These are phyloP conservation scores for Quercus phellos DNA, from an alignment of 331 rosid species.

Conservation along the genomic window DNA sequence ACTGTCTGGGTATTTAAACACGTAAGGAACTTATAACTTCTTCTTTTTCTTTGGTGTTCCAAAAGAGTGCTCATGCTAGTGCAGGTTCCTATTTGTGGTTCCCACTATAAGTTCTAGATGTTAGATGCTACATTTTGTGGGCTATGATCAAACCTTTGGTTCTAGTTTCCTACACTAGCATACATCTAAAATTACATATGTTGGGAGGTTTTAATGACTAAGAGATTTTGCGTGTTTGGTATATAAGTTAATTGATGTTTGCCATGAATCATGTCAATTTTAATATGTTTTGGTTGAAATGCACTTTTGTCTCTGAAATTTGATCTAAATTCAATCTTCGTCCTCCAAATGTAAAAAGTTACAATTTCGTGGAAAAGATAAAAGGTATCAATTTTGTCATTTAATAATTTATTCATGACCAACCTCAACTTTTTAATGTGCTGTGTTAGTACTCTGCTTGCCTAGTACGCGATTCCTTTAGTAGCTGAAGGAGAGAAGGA, in stretches of 20 bases:
- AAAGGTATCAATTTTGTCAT: no score
- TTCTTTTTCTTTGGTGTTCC: background rate
- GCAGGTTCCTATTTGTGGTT: background rate
- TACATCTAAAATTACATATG: background rate
- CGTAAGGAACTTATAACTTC: conserved; percentile 46
- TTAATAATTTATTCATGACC: no score
- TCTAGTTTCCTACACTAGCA: background rate
- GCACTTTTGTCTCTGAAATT: no score
- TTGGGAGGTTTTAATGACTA: background rate
- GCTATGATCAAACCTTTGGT: background rate
- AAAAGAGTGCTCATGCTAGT: background rate
- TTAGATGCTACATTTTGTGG: background rate
- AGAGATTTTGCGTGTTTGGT: background rate
- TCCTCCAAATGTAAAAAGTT: no score
- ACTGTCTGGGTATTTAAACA: conserved; percentile 98
- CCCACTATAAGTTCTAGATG: background rate
- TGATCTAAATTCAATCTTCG: no score
- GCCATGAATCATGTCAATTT: background rate
- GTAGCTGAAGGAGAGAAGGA: no score
- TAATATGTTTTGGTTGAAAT: background rate
- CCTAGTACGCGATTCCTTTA: no score
- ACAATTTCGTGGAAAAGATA: no score
- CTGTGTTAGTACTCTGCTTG: no score
- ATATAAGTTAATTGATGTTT: background rate
- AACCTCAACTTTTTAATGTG: no score